A percentile compares a stretch with the other conserved stretches of the same genome.
These are phyloP conservation scores for Irpex rosettiformis DNA, from an alignment of 1,284 basidiomycete genomes.

Conservation along the genomic window DNA sequence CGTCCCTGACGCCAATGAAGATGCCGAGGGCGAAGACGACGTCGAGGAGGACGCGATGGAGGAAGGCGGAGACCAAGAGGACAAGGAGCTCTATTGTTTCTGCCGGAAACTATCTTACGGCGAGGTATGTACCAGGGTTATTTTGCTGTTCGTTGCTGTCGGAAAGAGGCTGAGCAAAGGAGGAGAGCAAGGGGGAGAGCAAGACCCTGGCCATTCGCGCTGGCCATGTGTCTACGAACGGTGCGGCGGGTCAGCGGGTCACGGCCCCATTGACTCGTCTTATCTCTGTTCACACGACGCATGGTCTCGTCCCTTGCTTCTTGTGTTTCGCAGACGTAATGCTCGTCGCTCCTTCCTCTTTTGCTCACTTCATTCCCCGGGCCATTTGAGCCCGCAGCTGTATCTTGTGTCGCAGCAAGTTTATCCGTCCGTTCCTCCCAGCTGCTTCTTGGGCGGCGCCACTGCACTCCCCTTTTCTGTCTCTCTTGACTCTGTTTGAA, in stretches of 20 bases:
- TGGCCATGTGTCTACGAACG: background rate
- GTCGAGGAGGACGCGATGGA: slow-evolving; percentile 14
- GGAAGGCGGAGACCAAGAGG: slow-evolving; percentile 2
- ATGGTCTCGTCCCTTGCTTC: background rate
- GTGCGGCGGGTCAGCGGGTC: slow-evolving; percentile 3
- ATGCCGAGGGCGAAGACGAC: slow-evolving; percentile 41
- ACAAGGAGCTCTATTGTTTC: slow-evolving; percentile 3
- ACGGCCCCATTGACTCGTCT: slow-evolving; percentile 1
- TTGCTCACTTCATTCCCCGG: background rate
- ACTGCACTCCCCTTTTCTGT: background rate
- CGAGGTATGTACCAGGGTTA: background rate
- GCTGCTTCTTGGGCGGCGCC: background rate
- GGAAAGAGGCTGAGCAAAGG: background rate
- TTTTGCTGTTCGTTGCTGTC: background rate
- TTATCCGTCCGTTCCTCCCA: background rate
- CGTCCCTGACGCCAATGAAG: slow-evolving; percentile 39
- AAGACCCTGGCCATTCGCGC: background rate
- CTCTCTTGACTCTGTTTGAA: background rate
- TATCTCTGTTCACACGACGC: slow-evolving; percentile 1
- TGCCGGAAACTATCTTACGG: slow-evolving; percentile 1
- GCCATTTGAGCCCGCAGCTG: background rate
- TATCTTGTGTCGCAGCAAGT: background rate
- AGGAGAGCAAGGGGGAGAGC: too few relatives aligned
- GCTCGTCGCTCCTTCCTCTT: background rate
- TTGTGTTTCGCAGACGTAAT: slow-evolving; percentile 4